Evolutionary conservation across 352 stramenopile genomes (phyloP).

Genomic region (Phytophthora citricola): DNA sequence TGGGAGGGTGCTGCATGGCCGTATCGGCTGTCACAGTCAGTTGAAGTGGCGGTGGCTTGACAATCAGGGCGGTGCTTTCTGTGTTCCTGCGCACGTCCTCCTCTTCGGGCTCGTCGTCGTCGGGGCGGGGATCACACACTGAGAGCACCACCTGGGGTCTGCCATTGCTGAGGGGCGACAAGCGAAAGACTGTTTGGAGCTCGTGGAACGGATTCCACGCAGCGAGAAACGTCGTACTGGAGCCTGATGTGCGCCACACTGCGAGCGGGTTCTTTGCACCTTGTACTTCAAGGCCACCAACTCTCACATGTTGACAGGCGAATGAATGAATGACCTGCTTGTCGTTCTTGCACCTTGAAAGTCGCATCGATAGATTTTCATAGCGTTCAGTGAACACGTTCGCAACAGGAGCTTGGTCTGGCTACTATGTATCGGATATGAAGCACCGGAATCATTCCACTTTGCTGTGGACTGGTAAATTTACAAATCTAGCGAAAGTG

Average conservation of each 20-base stretch:
- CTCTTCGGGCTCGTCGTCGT: constrained; percentile 42
- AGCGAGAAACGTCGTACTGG: constrained; percentile 24
- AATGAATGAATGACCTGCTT: not conserved
- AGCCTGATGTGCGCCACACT: constrained; percentile 33
- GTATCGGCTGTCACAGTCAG: constrained; percentile 2
- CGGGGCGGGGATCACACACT: constrained; percentile 21
- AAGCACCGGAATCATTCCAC: too few relatives aligned
- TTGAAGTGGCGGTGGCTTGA: constrained; percentile 38
- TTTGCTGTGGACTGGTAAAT: too few relatives aligned
- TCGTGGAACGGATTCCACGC: constrained; percentile 12
- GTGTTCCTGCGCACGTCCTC: constrained; percentile 31
- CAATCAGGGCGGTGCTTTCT: constrained; percentile 31
- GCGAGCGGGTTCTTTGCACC: constrained; percentile 24
- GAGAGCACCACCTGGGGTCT: constrained; percentile 19
- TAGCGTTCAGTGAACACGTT: too few relatives aligned
- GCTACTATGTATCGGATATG: too few relatives aligned
- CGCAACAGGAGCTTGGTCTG: too few relatives aligned
- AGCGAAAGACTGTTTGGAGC: constrained; percentile 16
- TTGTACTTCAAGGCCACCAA: constrained; percentile 14
- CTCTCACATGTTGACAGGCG: not conserved
- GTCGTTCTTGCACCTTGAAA: not conserved
- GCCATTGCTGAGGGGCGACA: constrained; percentile 25
- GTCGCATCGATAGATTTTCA: too few relatives aligned
- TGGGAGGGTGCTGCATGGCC: constrained; percentile 18
- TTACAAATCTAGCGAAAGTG: too few relatives aligned